A percentile compares a stretch with the other conserved stretches of the same genome.
Evolutionary conservation across 768 basidiomycete species (phyloP).

Genomic region (Lentinus tigrinus): DNA sequence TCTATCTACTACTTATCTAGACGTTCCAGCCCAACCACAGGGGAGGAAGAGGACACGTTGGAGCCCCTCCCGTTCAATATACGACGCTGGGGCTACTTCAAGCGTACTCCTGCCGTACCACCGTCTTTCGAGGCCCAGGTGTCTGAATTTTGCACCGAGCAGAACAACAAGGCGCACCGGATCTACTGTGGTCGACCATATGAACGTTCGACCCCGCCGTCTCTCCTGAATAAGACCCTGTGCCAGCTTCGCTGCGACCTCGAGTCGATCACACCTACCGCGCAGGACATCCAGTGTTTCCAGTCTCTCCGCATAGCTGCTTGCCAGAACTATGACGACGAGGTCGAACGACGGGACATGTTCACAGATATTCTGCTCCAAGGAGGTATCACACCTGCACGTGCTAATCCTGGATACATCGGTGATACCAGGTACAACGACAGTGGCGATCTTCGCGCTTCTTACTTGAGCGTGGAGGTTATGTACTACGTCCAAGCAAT

Average conservation of each 20-base stretch:
- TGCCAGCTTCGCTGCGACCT: background rate
- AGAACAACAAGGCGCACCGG: background rate
- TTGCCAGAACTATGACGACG: background rate
- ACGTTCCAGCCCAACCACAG: no score
- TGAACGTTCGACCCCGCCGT: background rate
- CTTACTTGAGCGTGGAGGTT: background rate
- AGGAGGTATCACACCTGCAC: background rate
- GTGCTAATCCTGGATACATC: background rate
- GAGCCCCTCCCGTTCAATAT: background rate
- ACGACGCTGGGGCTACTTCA: background rate
- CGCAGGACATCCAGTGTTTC: slow-evolving; percentile 1
- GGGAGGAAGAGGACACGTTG: no score
- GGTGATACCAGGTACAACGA: background rate
- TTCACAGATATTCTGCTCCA: background rate
- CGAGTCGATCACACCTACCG: background rate
- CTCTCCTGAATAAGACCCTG: background rate
- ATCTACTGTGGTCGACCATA: background rate
- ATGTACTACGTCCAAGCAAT: background rate
- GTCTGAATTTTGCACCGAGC: background rate
- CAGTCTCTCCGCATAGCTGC: background rate
- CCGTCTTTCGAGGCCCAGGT: background rate
- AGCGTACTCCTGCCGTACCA: background rate
- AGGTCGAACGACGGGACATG: background rate
- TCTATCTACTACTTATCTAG: no score
- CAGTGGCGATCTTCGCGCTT: background rate